Percentiles rank a stretch among this genome's conserved stretches.
These are phyloP conservation scores for Cyberlindnera suaveolens DNA, from an alignment of 805 yeast genomes.

Conservation along the genomic window DNA sequence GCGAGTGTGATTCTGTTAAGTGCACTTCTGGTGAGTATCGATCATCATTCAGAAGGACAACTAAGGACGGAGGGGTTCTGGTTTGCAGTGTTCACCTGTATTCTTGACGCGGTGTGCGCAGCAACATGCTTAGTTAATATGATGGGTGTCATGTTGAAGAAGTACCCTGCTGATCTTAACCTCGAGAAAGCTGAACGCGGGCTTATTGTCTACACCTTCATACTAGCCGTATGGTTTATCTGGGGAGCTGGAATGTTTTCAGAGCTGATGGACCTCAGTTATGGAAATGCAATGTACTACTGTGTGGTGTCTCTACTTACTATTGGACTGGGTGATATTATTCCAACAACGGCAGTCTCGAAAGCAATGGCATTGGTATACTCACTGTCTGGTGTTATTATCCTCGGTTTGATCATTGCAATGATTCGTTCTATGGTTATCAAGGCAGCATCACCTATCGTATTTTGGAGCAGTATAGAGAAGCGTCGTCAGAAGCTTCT, in stretches of 20 bases:
- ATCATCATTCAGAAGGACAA: background rate
- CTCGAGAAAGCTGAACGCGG: constrained; percentile 62
- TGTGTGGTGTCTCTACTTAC: constrained; percentile 71
- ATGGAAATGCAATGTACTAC: constrained; percentile 66
- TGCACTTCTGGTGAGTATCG: constrained; percentile 34
- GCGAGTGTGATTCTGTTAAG: constrained; percentile 45
- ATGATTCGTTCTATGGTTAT: constrained; percentile 62
- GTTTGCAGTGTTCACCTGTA: constrained; percentile 65
- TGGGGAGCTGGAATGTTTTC: constrained; percentile 63
- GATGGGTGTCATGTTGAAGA: constrained; percentile 49
- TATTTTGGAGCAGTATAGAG: constrained; percentile 63
- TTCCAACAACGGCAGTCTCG: constrained; percentile 47
- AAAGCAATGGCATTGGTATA: constrained; percentile 56
- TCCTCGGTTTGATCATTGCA: constrained; percentile 68
- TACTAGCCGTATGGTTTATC: constrained; percentile 61
- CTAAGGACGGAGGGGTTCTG: constrained; percentile 61
- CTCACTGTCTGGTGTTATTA: constrained; percentile 63
- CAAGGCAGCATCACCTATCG: constrained; percentile 54
- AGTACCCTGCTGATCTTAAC: constrained; percentile 68
- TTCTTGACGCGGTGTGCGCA: constrained; percentile 55
- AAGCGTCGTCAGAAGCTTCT: constrained; percentile 33
- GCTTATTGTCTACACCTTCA: constrained; percentile 64
- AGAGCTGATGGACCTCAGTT: constrained; percentile 36
- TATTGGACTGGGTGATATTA: constrained; percentile 74
- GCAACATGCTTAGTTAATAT: constrained; percentile 49